Base-by-base conservation (phyloP, 441 rosid genomes). In the Macaranga tanarius region DNA sequence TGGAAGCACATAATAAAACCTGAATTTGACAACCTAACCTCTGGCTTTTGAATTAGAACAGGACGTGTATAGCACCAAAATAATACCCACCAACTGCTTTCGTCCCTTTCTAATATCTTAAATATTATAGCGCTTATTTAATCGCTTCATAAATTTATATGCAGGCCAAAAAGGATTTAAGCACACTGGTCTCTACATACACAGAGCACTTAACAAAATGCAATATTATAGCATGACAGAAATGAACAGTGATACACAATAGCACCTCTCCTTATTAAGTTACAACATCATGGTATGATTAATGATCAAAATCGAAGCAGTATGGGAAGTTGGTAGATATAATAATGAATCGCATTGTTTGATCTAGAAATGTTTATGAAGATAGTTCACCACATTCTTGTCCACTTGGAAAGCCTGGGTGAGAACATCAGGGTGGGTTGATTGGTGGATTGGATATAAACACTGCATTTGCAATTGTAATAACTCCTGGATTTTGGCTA, bases 1-100 rank as follows among this genome's bases (percentile, higher is more conserved):
- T 62, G 19, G 44, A 56, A 69, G 42, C 72, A 69, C 7, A 16
- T 16, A 19, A 57, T 28, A 56, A 56, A 11, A 58, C 40, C 52
- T 55, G 45, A 60, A 62, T 62, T 17, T 10, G 66, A 68, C 57
- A 34, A 10, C 61, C 38, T 17, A 64, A 62, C 62, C 56, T 45
- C 56, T 10, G 47, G 47, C 20, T 54, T 68, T 12, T 16, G 19
- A 38, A 55, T 55, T 11, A 54, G 15, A 25, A 57, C 34, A 42
- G 38, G 38, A 31, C 38, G 5, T 31, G 0, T 31, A 5, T 31
- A 31, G 45, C 11, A 5, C 45, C 1, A 10, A 42, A 42, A 7
- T 42, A 42, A 42, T 2, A 7, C 11, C 45, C 7, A 38, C 4
- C 42, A 38, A 38, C 11, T 42, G 45, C 45, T 42, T 42, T 42